These are phyloP conservation scores for Penicillium lagena DNA, from an alignment of 495 filamentous ascomycete species.

Conservation along the genomic window DNA sequence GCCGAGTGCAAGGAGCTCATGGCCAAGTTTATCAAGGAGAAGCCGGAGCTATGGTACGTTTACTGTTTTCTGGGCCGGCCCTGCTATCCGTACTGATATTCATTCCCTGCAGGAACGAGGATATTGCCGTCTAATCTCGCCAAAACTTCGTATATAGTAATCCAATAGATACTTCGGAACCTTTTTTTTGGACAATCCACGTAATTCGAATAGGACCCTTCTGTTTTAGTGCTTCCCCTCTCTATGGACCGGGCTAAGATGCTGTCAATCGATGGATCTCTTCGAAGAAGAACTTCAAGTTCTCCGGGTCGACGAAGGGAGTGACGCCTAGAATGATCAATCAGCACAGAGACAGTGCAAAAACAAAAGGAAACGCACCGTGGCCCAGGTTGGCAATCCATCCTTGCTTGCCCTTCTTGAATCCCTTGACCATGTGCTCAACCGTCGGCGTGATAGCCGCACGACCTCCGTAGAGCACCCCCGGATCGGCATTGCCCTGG, in stretches of 20 bases:
- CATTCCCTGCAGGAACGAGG: conserved; percentile 55
- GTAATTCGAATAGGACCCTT: neutral
- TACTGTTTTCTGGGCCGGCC: neutral
- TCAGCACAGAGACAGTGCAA: conserved; percentile 11
- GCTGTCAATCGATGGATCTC: conserved; percentile 68
- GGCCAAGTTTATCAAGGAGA: conserved; percentile 68
- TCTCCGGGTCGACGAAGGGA: conserved; percentile 85
- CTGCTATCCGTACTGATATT: too few species aligned
- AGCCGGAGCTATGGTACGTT: conserved; percentile 69
- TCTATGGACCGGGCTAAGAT: conserved; percentile 6
- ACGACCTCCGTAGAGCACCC: conserved; percentile 78
- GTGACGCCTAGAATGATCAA: conserved; percentile 60
- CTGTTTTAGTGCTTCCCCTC: neutral
- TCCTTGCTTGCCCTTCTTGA: conserved; percentile 78
- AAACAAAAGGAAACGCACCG: conserved; percentile 46
- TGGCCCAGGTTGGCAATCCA: conserved; percentile 89
- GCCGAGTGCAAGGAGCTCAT: conserved; percentile 66
- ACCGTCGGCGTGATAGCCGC: conserved; percentile 74
- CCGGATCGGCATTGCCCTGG: conserved; percentile 94
- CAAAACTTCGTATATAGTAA: conserved; percentile 23
- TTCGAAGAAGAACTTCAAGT: conserved; percentile 87
- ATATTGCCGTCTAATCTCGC: conserved; percentile 58
- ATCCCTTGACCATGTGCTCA: conserved; percentile 78
- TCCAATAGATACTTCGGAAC: neutral
- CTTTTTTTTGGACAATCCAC: too few species aligned